Evolutionary conservation across 176 grass and related monocot genomes (phyloP), one percentile per base, ranked within the genome.

Genomic region (Aegilops bicornis): DNA sequence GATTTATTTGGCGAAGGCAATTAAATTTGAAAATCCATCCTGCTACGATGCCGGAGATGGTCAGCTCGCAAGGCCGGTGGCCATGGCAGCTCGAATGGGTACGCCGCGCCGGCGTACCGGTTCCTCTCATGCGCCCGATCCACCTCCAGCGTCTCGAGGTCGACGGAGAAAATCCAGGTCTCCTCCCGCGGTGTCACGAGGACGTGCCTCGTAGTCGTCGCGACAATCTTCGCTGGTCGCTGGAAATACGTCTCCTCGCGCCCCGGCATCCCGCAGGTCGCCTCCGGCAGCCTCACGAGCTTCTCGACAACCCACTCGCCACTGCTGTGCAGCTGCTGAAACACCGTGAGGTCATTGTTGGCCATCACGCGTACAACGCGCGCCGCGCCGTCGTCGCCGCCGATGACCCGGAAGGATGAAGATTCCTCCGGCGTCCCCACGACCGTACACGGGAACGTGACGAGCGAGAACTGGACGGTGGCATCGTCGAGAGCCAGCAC

Each of bases 151-250:
- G 58, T 80, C 0, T 74, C 17, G 12, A 89, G 56, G 11, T 80
- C 76, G 8, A 89, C 8, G 58, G 67, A 80, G 87, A 89, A 79
- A 2, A 89, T 32, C 52, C 81, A 79, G 7, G 5, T 79, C 50
- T 71, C 36, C 37, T 84, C 52, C 8, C 2, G 2, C 23, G 81
- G 87, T n/a, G 23, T 40, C 11, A 89, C 15, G 3, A 89, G 40
- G 29, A 84, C 1, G 76, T 56, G 64, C 4, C 8, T 36, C 4
- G 24, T 10, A 8, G 50, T 54, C 50, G n/a, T 13, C 11, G 40
- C 81, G 0, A 83, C 64, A n/a, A 88, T 78, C 36, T 25, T 36
- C 2, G 86, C 50, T 1, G 30, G 15, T 5, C 15, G 0, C 5
- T 9, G 12, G 47, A 88, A 83, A 62, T 20, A 77, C 5, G 10